Conservation (phyloP, 768 basidiomycete genomes). For the Termitomyces sp. region DNA sequence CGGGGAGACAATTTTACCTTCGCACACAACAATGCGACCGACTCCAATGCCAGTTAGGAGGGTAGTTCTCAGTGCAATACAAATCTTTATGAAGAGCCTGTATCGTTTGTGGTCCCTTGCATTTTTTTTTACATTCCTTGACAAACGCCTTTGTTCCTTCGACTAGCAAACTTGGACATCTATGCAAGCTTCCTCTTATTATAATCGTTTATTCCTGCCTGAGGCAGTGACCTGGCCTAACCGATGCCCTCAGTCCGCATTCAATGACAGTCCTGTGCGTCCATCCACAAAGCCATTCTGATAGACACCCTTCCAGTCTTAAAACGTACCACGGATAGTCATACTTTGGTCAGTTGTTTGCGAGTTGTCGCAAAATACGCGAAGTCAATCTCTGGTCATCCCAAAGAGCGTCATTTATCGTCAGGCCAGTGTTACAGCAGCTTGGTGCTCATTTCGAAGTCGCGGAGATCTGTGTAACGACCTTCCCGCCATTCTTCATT, state of each 20-base stretch:
- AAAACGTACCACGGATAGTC: constrained; percentile 16
- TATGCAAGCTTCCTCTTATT: constrained; percentile 11
- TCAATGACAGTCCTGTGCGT: constrained; percentile 7
- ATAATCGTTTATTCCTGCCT: constrained; percentile 14
- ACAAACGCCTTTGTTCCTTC: constrained; percentile 1
- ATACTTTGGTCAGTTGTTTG: constrained; percentile 9
- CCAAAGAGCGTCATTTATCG: constrained; percentile 12
- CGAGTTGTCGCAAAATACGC: constrained; percentile 9
- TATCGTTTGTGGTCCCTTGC: constrained; percentile 3
- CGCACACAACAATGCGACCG: constrained; percentile 1
- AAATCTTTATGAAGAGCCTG: constrained; percentile 6
- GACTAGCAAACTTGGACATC: constrained; percentile 13
- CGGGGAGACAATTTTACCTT: constrained; percentile 9
- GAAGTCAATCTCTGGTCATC: constrained; percentile 18
- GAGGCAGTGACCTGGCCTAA: constrained; percentile 11
- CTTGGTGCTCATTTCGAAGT: constrained; percentile 7
- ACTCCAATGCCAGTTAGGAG: constrained; percentile 13
- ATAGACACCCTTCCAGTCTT: constrained; percentile 11
- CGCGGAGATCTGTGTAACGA: constrained; percentile 15
- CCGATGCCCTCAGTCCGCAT: constrained; percentile 12
- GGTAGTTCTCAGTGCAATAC: constrained; percentile 11
- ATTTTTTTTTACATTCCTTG: constrained; percentile 5
- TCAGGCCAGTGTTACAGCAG: constrained; percentile 6
- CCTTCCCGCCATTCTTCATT: constrained; percentile 13
- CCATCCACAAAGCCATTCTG: constrained; percentile 5